Evolutionary conservation across 2,329 filamentous ascomycete species (phyloP), one percentile per base, ranked within the genome.

Genomic region (Neophaeococcomyces aloes): DNA sequence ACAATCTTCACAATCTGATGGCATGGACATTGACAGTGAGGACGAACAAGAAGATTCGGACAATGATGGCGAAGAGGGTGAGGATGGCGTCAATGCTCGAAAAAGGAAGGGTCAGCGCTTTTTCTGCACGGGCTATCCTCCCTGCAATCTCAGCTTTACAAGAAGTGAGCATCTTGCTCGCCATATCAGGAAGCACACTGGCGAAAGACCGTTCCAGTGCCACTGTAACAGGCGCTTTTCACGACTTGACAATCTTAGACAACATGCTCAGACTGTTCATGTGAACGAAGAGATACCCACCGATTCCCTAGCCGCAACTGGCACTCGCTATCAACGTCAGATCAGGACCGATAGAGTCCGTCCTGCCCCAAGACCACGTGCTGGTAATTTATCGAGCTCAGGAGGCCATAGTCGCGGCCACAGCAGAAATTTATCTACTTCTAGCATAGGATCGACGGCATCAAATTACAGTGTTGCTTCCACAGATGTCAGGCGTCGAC

Each of bases 81-180:
- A 82, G 37, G 56, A 58, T 69, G 69, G 71, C n/a, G 76, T 81
- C 49, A 82, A 84, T 7, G 80, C 75, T 41, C 94, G 93, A 67
- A 96, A 95, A 75, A 95, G 94, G 68, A 94, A 94, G 64, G 86
- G 87, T 0, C 87, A 95, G 62, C 79, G 86, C 35, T 98, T 98
- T 64, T 95, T 89, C 64, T 98, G 91, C 66, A 93, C 83, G 3
- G 87, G 94, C 25, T 96, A 86, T 56, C 89, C 89, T 19, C 88
- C 88, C 3, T 98, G 91, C 64, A 88, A 82, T 57, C 64, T 98
- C 46, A 95, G 87, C 63, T 98, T 98, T 60, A 96, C 91, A 0
- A 74, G 91, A 49, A 96, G 89, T 59, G 91, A 98, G 61, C 91
- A 98, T 68, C 65, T 98, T 48, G 89, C 89, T 13, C 77, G 91